Evolutionary conservation across 2,329 filamentous ascomycete genomes (phyloP).

Genomic region (Grosmannia clavigera): DNA sequence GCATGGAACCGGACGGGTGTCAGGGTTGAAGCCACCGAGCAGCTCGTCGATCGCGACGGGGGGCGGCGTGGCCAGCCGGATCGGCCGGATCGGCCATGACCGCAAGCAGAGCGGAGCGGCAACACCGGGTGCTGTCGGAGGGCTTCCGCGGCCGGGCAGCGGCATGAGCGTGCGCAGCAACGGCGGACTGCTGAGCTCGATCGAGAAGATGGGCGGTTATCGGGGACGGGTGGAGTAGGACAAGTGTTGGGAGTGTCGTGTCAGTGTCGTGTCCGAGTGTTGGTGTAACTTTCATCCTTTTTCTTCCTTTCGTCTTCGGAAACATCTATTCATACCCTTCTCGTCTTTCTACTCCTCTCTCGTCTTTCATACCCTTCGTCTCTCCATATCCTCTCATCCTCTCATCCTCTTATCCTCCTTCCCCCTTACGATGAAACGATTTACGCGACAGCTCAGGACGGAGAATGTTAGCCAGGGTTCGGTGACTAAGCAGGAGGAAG

Average conservation of each 20-base stretch:
- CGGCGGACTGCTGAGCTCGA: conserved; percentile 64
- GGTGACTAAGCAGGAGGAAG: background rate
- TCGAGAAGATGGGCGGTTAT: conserved; percentile 73
- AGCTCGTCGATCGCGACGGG: conserved; percentile 20
- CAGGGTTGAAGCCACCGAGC: conserved; percentile 50
- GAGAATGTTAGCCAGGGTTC: background rate
- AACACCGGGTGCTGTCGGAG: background rate
- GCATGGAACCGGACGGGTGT: conserved; percentile 16
- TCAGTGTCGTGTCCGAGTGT: too few species aligned
- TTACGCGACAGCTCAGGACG: background rate
- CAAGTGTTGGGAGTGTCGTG: background rate
- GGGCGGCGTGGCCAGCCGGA: conserved; percentile 29
- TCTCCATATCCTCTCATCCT: background rate
- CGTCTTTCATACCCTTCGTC: background rate
- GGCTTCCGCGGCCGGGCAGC: conserved; percentile 35
- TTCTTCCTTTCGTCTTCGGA: background rate
- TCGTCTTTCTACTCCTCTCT: background rate
- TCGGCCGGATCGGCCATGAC: conserved; percentile 32
- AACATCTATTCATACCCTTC: background rate
- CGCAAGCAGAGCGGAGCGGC: conserved; percentile 27
- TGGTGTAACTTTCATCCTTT: background rate
- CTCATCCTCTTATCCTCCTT: background rate
- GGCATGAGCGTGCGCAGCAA: conserved; percentile 38
- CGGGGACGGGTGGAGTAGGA: conserved; percentile 25
- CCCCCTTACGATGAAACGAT: background rate